Evolutionary conservation across 192 early-diverging fungal genomes (phyloP).

Genomic region (Entomortierella parvispora): DNA sequence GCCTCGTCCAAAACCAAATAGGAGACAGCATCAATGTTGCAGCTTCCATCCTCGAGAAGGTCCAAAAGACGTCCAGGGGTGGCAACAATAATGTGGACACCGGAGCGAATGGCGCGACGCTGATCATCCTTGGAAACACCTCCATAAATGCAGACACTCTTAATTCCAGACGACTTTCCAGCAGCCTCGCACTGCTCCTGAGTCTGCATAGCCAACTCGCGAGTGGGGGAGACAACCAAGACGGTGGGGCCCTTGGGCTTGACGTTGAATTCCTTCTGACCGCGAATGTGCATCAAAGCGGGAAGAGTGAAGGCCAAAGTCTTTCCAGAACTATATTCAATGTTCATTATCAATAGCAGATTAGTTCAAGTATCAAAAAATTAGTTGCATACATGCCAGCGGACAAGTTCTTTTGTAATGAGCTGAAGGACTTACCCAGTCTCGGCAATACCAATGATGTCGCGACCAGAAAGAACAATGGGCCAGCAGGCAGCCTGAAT

Average conservation of each 20-base stretch:
- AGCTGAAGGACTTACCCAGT: slow-evolving; percentile 72
- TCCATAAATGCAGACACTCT: slow-evolving; percentile 87
- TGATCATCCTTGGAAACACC: slow-evolving; percentile 86
- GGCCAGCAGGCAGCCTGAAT: slow-evolving; percentile 98
- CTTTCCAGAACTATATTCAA: slow-evolving; percentile 76
- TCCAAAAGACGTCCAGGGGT: slow-evolving; percentile 97
- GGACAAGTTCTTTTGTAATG: slow-evolving; percentile 7
- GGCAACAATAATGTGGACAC: slow-evolving; percentile 86
- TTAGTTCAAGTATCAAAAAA: slow-evolving; percentile 22
- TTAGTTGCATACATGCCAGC: slow-evolving; percentile 54
- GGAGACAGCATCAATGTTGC: slow-evolving; percentile 81
- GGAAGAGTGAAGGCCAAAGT: slow-evolving; percentile 96
- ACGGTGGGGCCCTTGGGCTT: slow-evolving; percentile 76
- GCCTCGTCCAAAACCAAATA: slow-evolving; percentile 97
- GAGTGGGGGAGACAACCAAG: slow-evolving; percentile 92
- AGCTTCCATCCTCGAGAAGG: slow-evolving; percentile 82
- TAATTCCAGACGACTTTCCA: slow-evolving; percentile 67
- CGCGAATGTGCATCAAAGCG: slow-evolving; percentile 81
- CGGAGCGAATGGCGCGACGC: slow-evolving; percentile 56
- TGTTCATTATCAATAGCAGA: not conserved
- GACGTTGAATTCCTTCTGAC: slow-evolving; percentile 72
- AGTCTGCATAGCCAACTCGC: slow-evolving; percentile 96
- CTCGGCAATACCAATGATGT: slow-evolving; percentile 96
- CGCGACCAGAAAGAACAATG: slow-evolving; percentile 79
- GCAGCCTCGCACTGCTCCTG: slow-evolving; percentile 85